These are phyloP conservation scores for Penicillium fuscoglaucum DNA, from an alignment of 2,329 filamentous ascomycete genomes.

Conservation along the genomic window DNA sequence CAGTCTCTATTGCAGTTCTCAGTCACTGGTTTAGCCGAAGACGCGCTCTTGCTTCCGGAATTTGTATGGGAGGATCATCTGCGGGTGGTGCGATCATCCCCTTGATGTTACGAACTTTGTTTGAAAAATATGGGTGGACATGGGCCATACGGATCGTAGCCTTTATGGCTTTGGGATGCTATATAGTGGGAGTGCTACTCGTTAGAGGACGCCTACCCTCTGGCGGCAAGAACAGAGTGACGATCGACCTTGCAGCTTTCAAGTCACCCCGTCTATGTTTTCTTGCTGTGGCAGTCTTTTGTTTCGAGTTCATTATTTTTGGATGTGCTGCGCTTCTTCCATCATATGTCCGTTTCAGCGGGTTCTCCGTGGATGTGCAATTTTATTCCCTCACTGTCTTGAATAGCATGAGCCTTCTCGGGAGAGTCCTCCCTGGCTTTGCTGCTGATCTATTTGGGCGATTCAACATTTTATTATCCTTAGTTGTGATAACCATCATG, in stretches of 20 bases:
- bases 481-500: conserved; percentile 40
- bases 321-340: conserved; percentile 51
- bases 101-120: conserved; percentile 33
- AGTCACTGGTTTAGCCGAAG: conserved; percentile 45
- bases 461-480: conserved; percentile 47
- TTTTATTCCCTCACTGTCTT: conserved; percentile 49
- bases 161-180: conserved; percentile 39
- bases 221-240: conserved; percentile 27
- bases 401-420: conserved; percentile 47
- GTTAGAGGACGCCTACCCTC: conserved; percentile 38
- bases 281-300: conserved; percentile 46
- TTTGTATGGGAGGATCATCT: conserved; percentile 44
- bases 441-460: conserved; percentile 47
- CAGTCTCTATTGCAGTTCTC: conserved; percentile 40
- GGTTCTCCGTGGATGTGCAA: conserved; percentile 41
- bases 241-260: conserved; percentile 47
- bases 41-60: conserved; percentile 40
- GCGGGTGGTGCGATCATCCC: conserved; percentile 42
- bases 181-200: conserved; percentile 33
- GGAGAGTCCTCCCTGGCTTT: conserved; percentile 48
- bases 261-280: conserved; percentile 45
- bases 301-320: conserved; percentile 53
- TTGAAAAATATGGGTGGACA: conserved; percentile 38
- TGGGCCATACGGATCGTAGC: conserved; percentile 41
- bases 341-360: conserved; percentile 45